phyloP scores from a whole-genome alignment of 345 rosid species.

The Turritis glabra region DNA sequence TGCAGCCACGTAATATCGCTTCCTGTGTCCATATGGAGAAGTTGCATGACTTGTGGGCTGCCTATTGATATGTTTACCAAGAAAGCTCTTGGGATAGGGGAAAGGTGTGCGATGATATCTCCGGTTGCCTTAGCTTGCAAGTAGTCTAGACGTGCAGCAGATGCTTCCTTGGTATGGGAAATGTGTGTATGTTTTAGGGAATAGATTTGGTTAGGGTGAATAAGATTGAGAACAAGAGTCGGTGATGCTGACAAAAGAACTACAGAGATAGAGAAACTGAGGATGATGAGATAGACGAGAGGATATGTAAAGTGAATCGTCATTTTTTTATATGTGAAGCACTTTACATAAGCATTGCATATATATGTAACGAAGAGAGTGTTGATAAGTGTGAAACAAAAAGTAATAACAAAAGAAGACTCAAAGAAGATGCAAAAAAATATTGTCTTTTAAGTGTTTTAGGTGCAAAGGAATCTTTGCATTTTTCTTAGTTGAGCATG shows the following conservation, averaged over 20 bases:
- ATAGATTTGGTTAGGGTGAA: neutral
- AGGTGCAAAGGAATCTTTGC: neutral
- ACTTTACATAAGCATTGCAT: no score
- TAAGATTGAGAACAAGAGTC: neutral
- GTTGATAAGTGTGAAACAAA: no score
- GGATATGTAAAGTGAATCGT: no score
- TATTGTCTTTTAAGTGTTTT: neutral
- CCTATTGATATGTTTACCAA: constrained; percentile 29
- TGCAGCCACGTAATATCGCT: constrained; percentile 22
- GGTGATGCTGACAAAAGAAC: no score
- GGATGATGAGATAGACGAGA: no score
- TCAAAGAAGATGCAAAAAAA: neutral
- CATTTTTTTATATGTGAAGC: no score
- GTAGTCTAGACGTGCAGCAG: neutral
- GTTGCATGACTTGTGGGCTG: constrained; percentile 9
- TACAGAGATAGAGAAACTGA: no score
- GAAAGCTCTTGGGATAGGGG: neutral
- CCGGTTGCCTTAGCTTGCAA: constrained; percentile 1
- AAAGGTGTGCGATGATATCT: constrained; percentile 3
- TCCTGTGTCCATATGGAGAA: constrained; percentile 1
- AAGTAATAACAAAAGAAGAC: neutral
- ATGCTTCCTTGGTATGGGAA: neutral
- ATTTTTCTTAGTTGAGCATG: neutral
- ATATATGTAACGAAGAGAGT: no score
- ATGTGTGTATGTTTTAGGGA: no score